Evolutionary conservation across 139 green algal genomes (phyloP), one percentile per base, ranked within the genome.

Genomic region (Volvox africanus): DNA sequence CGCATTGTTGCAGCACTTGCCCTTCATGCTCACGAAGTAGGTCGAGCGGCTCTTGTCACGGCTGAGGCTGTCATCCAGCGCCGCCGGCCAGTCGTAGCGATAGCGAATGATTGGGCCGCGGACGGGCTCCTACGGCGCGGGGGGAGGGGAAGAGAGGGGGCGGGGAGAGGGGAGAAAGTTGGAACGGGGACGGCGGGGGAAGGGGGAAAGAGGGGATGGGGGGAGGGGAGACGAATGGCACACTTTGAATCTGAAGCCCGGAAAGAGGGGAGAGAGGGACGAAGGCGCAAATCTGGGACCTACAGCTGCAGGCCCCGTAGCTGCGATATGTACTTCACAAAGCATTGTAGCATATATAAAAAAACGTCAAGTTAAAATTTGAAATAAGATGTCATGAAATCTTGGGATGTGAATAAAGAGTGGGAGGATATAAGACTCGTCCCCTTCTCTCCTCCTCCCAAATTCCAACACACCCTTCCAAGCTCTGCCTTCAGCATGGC

Each of bases 61-160:
- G 12, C 22, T 1, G 24, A 88, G 1, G 22, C 11, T n/a, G 24
- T 88, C 83, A 0, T 82, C 69, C 68, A 89, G 13, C 17, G 69
- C 84, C 2, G 37, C 28, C 0, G 84, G 84, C 84, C 84, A 89
- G 37, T 89, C 84, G 69, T 89, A 89, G 69, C 44, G 69, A 14
- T 71, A 55, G 16, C 84, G 68, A 22, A 89, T 77, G 28, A 89
- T 33, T 1, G 84, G 84, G 18, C 84, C 84, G 18, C 84, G 84
- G 12, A 11, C 3, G 2, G 84, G 37, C 37, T 32, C 13, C 84
- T 89, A 71, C 26, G 37, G 18, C n/a, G n/a, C n/a, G 11, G 21
- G 21, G 65, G 65, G 6, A 2, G 24, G 65, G 65, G 24, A 73
- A 24, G 65, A 73, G 11, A 73, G 11, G 16, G 9, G 9, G 44